Conservation (phyloP, 108 stramenopile genomes). For the Nitzschia putrida region DNA sequence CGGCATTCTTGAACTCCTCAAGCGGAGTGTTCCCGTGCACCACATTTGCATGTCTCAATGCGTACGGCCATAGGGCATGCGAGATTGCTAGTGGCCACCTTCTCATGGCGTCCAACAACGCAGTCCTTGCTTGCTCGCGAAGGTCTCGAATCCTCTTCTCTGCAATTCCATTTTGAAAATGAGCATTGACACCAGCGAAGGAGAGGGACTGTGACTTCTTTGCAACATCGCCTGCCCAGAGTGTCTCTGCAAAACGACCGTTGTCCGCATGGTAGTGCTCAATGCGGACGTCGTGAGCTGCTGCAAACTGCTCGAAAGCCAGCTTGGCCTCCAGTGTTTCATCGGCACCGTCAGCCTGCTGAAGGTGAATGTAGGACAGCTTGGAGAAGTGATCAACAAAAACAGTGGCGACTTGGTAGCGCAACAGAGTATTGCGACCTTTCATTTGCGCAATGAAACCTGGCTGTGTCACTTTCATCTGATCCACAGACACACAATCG, state of each 20-base stretch:
- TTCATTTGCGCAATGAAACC: constrained; percentile 50
- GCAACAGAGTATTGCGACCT: constrained; percentile 29
- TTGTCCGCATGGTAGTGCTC: constrained; percentile 61
- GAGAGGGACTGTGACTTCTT: constrained; percentile 28
- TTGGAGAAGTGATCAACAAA: constrained; percentile 41
- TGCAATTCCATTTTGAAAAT: constrained; percentile 59
- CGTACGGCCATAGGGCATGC: constrained; percentile 57
- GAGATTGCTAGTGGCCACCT: constrained; percentile 43
- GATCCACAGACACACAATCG: constrained; percentile 45
- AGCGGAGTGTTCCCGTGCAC: constrained; percentile 21
- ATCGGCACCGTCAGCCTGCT: constrained; percentile 24
- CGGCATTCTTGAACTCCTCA: constrained; percentile 3
- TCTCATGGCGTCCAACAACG: constrained; percentile 45
- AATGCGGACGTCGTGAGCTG: constrained; percentile 13
- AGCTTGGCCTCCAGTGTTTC: constrained; percentile 44
- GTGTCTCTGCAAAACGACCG: constrained; percentile 45
- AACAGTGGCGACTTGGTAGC: constrained; percentile 38
- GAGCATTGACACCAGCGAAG: too few relatives aligned
- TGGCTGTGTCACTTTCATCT: constrained; percentile 38
- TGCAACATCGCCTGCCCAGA: constrained; percentile 18
- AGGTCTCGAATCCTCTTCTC: too few relatives aligned
- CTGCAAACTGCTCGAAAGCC: constrained; percentile 41
- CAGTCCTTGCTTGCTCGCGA: constrained; percentile 44
- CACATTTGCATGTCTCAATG: constrained; percentile 35
- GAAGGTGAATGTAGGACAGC: constrained; percentile 37